Percentiles rank a stretch among this genome's conserved stretches.
These are phyloP conservation scores for Voacanga thouarsii DNA, from an alignment of 257 asterid genomes.

Conservation along the genomic window DNA sequence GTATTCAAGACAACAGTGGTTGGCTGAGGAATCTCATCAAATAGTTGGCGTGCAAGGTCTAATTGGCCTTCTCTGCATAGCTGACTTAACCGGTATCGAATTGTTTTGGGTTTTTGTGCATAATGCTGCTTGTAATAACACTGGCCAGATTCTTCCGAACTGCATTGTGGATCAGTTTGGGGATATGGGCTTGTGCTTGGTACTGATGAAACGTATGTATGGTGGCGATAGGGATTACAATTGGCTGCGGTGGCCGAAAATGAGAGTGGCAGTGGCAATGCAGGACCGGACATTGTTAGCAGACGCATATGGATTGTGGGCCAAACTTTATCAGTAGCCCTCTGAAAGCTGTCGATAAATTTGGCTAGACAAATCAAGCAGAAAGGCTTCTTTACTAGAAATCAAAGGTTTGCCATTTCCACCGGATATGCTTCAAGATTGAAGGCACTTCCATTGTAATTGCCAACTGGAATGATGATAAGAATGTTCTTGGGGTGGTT, in stretches of 20 bases:
- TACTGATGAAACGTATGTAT: constrained; percentile 7
- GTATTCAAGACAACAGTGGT: constrained; percentile 89
- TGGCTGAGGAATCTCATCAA: constrained; percentile 84
- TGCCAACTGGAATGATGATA: no score
- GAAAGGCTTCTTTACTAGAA: neutral
- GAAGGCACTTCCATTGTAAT: no score
- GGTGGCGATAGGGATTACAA: neutral
- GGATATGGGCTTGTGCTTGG: constrained; percentile 27
- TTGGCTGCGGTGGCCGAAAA: neutral
- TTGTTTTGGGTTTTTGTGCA: constrained; percentile 51
- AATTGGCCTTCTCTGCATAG: constrained; percentile 64
- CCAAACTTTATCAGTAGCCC: neutral
- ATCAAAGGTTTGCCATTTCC: neutral
- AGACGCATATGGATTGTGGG: neutral
- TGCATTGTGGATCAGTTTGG: constrained; percentile 22
- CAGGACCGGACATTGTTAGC: neutral
- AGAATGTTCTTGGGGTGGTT: no score
- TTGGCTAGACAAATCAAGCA: neutral
- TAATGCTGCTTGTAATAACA: constrained; percentile 10
- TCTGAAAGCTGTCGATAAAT: neutral
- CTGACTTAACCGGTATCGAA: constrained; percentile 73
- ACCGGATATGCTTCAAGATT: no score
- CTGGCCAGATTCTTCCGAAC: constrained; percentile 21
- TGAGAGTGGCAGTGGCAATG: constrained; percentile 5
- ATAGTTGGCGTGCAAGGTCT: constrained; percentile 69